Evolutionary conservation across 2,329 filamentous ascomycete species (phyloP).

Genomic region (Cladosporium sp.): DNA sequence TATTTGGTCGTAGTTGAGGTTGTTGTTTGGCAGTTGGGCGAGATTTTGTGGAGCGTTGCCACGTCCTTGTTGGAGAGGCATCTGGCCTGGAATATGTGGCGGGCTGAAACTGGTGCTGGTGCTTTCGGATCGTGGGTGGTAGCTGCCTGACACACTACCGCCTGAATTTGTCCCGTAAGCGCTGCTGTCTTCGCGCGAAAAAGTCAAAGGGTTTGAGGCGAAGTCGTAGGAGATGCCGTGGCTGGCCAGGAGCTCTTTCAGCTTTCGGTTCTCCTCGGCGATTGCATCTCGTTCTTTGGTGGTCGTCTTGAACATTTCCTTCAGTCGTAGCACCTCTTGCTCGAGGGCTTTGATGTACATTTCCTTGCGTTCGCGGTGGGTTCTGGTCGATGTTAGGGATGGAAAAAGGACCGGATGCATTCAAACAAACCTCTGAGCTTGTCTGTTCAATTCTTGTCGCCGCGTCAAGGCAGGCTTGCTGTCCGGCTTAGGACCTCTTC

Average conservation of each 20-base stretch:
- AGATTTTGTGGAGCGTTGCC: conserved; percentile 11
- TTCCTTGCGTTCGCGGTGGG: conserved; percentile 94
- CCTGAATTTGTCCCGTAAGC: conserved; percentile 41
- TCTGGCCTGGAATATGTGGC: conserved; percentile 30
- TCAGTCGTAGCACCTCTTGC: conserved; percentile 82
- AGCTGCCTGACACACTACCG: conserved; percentile 60
- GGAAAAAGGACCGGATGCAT: neutral
- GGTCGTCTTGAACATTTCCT: conserved; percentile 74
- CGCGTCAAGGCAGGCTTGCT: conserved; percentile 91
- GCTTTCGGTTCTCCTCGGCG: conserved; percentile 72
- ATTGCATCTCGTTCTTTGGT: conserved; percentile 72
- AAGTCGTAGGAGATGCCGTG: conserved; percentile 57
- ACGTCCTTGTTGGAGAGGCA: conserved; percentile 30
- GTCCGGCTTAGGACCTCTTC: conserved; percentile 91
- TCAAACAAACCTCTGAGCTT: conserved; percentile 76
- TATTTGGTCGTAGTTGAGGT: conserved; percentile 71
- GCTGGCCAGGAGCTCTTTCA: conserved; percentile 59
- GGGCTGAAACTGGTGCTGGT: conserved; percentile 47
- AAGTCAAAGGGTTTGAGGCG: conserved; percentile 32
- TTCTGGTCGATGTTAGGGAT: conserved; percentile 52
- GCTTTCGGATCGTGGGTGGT: conserved; percentile 45
- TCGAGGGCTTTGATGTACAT: conserved; percentile 93
- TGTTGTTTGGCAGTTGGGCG: conserved; percentile 30
- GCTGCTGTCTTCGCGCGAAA: conserved; percentile 30
- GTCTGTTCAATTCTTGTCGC: conserved; percentile 88